These are phyloP conservation scores for Monilinia vaccinii-corymbosi DNA, from an alignment of 2,329 filamentous ascomycete genomes.

Conservation along the genomic window DNA sequence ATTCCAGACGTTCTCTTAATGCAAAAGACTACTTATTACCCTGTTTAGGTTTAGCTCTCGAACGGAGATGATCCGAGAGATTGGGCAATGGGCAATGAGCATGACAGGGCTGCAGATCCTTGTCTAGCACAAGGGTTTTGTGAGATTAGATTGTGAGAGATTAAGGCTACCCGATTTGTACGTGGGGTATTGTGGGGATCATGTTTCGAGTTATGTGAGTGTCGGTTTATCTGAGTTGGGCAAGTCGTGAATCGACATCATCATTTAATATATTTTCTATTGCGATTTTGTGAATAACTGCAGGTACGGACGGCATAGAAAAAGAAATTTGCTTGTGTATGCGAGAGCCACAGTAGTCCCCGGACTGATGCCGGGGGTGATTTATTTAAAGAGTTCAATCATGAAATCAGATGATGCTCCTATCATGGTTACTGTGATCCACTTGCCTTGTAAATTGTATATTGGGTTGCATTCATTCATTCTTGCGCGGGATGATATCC, in stretches of 20 bases:
- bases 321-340: conserved; percentile 4
- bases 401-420: neutral
- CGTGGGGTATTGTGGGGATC: conserved; percentile 4
- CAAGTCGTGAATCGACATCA: neutral
- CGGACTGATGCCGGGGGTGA: neutral
- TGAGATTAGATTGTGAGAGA: conserved; percentile 10
- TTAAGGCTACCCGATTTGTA: conserved; percentile 10
- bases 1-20: neutral
- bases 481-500: neutral
- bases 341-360: neutral
- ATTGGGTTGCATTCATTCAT: neutral
- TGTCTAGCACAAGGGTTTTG: neutral
- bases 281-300: conserved; percentile 2
- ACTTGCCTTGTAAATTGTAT: neutral
- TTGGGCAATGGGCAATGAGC: conserved; percentile 2
- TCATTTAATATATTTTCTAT: conserved; percentile 10
- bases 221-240: neutral
- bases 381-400: neutral
- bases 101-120: conserved; percentile 6
- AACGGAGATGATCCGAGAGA: conserved; percentile 10
- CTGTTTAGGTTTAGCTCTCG: neutral
- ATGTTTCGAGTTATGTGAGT: conserved; percentile 6
- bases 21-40: neutral
- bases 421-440: neutral
- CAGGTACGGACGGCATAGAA: conserved; percentile 1